Conservation (phyloP, 441 rosid genomes). For the Isatis lusitanica region DNA sequence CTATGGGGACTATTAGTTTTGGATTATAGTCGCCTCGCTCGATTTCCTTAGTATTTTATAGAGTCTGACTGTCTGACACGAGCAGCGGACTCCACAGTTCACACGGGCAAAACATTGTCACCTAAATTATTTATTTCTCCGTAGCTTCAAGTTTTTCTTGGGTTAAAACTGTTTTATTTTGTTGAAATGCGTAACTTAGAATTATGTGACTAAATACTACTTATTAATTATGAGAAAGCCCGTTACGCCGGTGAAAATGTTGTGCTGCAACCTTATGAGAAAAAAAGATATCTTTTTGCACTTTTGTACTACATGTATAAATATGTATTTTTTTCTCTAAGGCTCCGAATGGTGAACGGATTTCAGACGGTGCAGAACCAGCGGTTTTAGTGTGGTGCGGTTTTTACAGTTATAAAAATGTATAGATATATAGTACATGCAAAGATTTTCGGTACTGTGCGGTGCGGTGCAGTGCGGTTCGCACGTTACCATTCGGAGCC, state of each 20-base stretch:
- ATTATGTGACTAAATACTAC: not conserved
- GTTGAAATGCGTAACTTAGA: not conserved
- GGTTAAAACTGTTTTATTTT: not conserved
- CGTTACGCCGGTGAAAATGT: not conserved
- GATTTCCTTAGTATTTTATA: not conserved
- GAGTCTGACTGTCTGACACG: not conserved
- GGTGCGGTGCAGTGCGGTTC: too few relatives aligned
- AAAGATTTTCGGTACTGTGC: too few relatives aligned
- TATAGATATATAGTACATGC: too few relatives aligned
- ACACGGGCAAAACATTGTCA: not conserved
- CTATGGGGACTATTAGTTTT: conserved; percentile 9
- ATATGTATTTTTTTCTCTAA: not conserved
- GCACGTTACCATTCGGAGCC: too few relatives aligned
- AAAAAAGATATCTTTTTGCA: not conserved
- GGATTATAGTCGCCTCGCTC: not conserved
- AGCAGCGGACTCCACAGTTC: conserved; percentile 1
- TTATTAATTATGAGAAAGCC: not conserved
- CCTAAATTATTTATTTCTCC: not conserved
- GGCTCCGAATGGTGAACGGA: too few relatives aligned
- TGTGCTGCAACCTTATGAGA: not conserved
- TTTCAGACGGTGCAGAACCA: too few relatives aligned
- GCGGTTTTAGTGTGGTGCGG: too few relatives aligned
- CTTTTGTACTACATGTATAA: not conserved
- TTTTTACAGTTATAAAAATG: too few relatives aligned
- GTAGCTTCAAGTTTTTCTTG: not conserved